Percentiles rank a stretch among this genome's conserved stretches.
These are phyloP conservation scores for Salix viminalis DNA, from an alignment of 345 rosid species.

Conservation along the genomic window DNA sequence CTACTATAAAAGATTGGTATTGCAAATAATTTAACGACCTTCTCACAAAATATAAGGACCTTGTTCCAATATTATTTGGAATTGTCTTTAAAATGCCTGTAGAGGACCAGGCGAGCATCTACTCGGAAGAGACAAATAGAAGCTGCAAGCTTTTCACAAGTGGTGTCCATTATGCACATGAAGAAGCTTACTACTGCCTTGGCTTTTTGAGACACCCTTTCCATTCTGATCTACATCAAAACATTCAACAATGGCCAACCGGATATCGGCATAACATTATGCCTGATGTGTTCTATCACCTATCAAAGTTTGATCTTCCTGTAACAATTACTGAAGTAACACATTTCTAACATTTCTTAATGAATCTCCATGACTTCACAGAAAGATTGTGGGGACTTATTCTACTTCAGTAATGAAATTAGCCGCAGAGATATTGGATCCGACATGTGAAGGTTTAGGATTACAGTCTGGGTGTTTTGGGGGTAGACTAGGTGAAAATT, in stretches of 20 bases:
- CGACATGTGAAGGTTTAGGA: conserved; percentile 20
- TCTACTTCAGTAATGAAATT: conserved; percentile 22
- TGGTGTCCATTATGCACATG: neutral
- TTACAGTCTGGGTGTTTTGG: neutral
- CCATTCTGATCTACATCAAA: neutral
- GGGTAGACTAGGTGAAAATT: neutral
- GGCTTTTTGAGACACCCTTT: neutral
- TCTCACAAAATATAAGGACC: too few relatives aligned
- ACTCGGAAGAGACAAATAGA: too few relatives aligned
- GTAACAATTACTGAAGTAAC: neutral
- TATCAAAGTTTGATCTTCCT: neutral
- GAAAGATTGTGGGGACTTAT: conserved; percentile 16
- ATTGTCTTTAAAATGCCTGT: too few relatives aligned
- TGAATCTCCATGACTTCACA: neutral
- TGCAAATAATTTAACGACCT: too few relatives aligned
- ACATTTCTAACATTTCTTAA: neutral
- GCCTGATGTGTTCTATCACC: neutral
- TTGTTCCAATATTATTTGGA: too few relatives aligned
- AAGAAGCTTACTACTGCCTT: neutral
- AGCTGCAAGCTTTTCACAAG: too few relatives aligned
- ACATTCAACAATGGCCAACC: neutral
- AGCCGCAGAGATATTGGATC: conserved; percentile 6
- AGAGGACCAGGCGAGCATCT: too few relatives aligned
- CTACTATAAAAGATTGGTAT: too few relatives aligned
- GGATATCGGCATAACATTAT: neutral